Percentiles rank a stretch among this genome's conserved stretches.
Conservation (phyloP, 768 basidiomycete species). For the Suillus hirtellus region DNA sequence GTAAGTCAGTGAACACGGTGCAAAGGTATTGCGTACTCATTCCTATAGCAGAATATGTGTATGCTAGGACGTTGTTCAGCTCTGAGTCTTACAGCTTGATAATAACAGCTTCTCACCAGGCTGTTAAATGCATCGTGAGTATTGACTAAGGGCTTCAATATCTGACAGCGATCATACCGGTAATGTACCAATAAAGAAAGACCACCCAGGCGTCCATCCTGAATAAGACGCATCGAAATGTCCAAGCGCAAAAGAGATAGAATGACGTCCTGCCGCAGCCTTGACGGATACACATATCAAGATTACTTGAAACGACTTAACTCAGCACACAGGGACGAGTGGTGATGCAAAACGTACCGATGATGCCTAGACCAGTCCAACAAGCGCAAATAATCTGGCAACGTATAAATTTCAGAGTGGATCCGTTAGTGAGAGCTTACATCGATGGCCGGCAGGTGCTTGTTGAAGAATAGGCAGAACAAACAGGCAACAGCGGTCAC, state of each 20-base stretch:
- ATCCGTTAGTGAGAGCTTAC: slow-evolving; percentile 28
- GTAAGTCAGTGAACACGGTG: slow-evolving; percentile 6
- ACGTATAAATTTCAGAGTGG: slow-evolving; percentile 8
- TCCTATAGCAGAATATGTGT: slow-evolving; percentile 59
- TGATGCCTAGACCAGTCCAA: slow-evolving; percentile 63
- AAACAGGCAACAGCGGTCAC: slow-evolving; percentile 49
- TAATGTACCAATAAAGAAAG: slow-evolving; percentile 65
- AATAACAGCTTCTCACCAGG: slow-evolving; percentile 26
- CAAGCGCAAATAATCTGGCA: slow-evolving; percentile 54
- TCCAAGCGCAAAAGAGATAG: slow-evolving; percentile 56
- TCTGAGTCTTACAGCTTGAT: slow-evolving; percentile 7
- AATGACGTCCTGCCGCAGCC: slow-evolving; percentile 54
- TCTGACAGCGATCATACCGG: slow-evolving; percentile 37
- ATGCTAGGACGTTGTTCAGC: slow-evolving; percentile 38
- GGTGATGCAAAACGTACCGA: slow-evolving; percentile 35
- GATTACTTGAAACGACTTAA: slow-evolving; percentile 43
- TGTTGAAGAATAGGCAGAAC: slow-evolving; percentile 59
- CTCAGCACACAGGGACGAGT: neutral
- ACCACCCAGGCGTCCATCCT: slow-evolving; percentile 69
- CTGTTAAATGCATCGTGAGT: slow-evolving; percentile 16
- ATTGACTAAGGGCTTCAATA: neutral
- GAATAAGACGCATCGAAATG: slow-evolving; percentile 59
- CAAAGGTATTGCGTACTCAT: slow-evolving; percentile 46
- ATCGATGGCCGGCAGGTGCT: slow-evolving; percentile 49
- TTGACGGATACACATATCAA: slow-evolving; percentile 59